phyloP scores from a whole-genome alignment of 2,329 filamentous ascomycete genomes.

The Penicillium decumbens region DNA sequence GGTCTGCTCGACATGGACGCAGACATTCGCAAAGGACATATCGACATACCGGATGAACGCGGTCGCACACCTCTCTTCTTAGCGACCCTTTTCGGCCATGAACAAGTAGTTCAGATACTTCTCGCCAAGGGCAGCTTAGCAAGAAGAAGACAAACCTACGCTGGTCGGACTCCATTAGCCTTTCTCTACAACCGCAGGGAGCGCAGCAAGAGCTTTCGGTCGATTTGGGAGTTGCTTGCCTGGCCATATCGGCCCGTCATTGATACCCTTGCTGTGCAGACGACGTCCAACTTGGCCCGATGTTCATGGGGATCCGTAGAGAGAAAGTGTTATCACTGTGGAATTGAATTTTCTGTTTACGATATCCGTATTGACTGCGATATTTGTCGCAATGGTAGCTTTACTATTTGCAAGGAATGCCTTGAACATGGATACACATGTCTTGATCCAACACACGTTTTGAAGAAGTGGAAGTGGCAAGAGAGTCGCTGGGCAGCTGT shows the following conservation, averaged over 20 bases:
- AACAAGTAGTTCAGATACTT: not conserved
- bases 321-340: not conserved
- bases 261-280: not conserved
- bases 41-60: conserved; percentile 2
- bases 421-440: not conserved
- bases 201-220: not conserved
- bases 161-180: not conserved
- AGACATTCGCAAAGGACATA: not conserved
- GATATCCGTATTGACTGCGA: not conserved
- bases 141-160: not conserved
- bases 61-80: conserved; percentile 8
- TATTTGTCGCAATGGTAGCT: not conserved
- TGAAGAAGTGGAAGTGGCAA: not conserved
- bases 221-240: not conserved
- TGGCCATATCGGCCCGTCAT: not conserved
- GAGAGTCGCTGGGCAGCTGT: not conserved
- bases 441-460: not conserved
- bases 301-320: not conserved
- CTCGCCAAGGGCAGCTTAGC: not conserved
- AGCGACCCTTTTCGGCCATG: conserved; percentile 3
- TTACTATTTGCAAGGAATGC: not conserved
- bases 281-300: not conserved
- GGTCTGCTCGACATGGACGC: not conserved
- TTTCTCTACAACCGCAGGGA: not conserved
- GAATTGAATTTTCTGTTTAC: not conserved